Evolutionary conservation across 176 grass and related monocot genomes (phyloP), one percentile per base, ranked within the genome.

Genomic region (Tuctoria greenei): DNA sequence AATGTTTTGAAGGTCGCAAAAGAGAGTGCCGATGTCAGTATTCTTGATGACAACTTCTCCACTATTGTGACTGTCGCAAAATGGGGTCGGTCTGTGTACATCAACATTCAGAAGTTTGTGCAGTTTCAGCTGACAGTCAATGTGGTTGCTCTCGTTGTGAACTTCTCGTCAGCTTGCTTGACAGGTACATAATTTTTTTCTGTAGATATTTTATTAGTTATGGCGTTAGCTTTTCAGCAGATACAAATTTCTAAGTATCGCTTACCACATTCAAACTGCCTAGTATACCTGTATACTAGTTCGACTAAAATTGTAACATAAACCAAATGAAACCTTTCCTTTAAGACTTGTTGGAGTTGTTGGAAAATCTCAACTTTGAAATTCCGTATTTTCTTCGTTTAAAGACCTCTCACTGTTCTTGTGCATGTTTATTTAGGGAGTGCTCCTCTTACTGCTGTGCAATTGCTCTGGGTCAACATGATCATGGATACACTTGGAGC

Each of bases 51-150:
- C 81, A 98, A 98, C 66, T 98, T 98, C 52, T 92, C 95, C 6
- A 98, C 95, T 34, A 98, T 98, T 73, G 87, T 86, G 13, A 98
- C 89, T 37, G 95, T 98, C 55, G 95, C 95, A 46, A 88, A 86
- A 80, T 98, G 95, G 95, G 95, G 95, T 26, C 95, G 95, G 31
- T 94, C 91, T 80, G 89, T 95, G 63, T 98, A 98, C 65, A 73
- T 94, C 69, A 98, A 98, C 55, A 98, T 98, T 69, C 91, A 98
- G 66, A 98, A 98, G 79, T 98, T 98, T 86, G 95, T 98, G 61
- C 91, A 94, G 78, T 95, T 94, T 72, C 95, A 98, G 69, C 66
- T 98, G 46, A 95, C 95, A 69, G 95, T 98, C 75, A 98, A 98
- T 81, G 72, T 95, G 15, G 91, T 98, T 16, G 95, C 89, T 2